Percentiles rank a stretch among this genome's conserved stretches.
Conservation (phyloP, 2,329 filamentous ascomycete genomes). For the Phialocephala subalpina region DNA sequence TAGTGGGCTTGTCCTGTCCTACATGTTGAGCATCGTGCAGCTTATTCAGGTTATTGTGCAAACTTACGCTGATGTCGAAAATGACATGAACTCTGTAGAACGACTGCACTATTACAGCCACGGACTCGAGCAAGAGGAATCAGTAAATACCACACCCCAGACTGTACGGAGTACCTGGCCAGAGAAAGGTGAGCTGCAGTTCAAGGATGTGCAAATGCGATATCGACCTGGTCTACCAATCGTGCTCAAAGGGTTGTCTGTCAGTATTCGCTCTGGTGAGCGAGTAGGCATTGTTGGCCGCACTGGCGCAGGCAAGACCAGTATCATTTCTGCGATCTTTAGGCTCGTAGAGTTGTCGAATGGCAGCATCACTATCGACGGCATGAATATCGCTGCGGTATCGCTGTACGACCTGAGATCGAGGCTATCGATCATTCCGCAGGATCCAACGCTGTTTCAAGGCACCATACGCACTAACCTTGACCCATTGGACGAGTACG, state of each 20-base stretch:
- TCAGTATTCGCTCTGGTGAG: constrained; percentile 79
- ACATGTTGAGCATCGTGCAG: constrained; percentile 93
- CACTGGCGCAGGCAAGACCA: constrained; percentile 85
- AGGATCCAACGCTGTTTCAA: constrained; percentile 84
- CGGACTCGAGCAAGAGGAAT: constrained; percentile 87
- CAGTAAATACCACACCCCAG: constrained; percentile 77
- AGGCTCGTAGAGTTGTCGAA: constrained; percentile 73
- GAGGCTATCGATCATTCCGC: constrained; percentile 82
- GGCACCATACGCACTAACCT: constrained; percentile 83
- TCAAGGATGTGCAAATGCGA: constrained; percentile 80
- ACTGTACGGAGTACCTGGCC: constrained; percentile 85
- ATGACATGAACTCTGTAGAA: constrained; percentile 97
- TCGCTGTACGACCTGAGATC: constrained; percentile 80
- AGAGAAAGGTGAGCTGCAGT: constrained; percentile 81
- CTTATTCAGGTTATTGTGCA: constrained; percentile 98
- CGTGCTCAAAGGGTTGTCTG: constrained; percentile 73
- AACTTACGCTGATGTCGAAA: constrained; percentile 94
- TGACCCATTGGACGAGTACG: constrained; percentile 82
- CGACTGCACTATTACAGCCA: constrained; percentile 90
- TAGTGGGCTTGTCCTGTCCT: constrained; percentile 86
- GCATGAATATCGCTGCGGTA: constrained; percentile 73
- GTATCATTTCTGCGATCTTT: constrained; percentile 85
- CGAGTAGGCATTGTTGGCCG: constrained; percentile 83
- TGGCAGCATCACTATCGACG: constrained; percentile 71
- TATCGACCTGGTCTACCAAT: constrained; percentile 77